Evolutionary conservation across 345 rosid genomes (phyloP), one percentile per base, ranked within the genome.

Genomic region (Hibiscus tridactylites): DNA sequence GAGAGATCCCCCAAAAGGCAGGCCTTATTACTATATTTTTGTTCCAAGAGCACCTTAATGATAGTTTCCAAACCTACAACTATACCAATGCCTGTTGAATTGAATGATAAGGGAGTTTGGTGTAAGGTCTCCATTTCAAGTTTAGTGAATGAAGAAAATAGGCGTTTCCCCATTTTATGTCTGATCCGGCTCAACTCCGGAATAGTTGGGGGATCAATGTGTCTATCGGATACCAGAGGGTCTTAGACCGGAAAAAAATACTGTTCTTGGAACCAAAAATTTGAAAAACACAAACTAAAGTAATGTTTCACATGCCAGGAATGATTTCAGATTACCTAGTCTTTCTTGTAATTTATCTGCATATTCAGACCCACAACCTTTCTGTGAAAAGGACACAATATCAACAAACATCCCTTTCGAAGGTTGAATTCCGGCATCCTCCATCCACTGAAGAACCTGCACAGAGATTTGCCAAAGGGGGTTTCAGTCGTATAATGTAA

Each of bases 391-490:
- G 60, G 82, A 86, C 61, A 75, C 16, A 72, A 94, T 83, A 80
- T 90, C 90, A 58, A 65, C 65, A 47, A 87, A 85, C 97, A 94
- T 91, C 69, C 80, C 83, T 67, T 66, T 74, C n/a, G 96, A 84
- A 65, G 95, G 96, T 65, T 80, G 83, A 74, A 88, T 74, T 71
- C 89, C 86, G 9, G 87, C 84, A 72, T 87, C 94, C 78, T 77
- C 80, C 97, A 91, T 91, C 98, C 97, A 94, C 63, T 87, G 89
- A 66, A 88, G 75, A 39, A 94, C 91, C 97, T 93, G 82, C 74
- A 80, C 15, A 37, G 15, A 46, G 71, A 70, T n/a, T 72, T 57
- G 15, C 56, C 2, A 16, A 16, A 37, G 52, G 35, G 11, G 28
- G 7, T 10, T 35, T 37, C 29, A 46, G 53, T 52, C 19, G 9